phyloP scores from a whole-genome alignment of 108 stramenopile species.

The Conticribra guillardii region DNA sequence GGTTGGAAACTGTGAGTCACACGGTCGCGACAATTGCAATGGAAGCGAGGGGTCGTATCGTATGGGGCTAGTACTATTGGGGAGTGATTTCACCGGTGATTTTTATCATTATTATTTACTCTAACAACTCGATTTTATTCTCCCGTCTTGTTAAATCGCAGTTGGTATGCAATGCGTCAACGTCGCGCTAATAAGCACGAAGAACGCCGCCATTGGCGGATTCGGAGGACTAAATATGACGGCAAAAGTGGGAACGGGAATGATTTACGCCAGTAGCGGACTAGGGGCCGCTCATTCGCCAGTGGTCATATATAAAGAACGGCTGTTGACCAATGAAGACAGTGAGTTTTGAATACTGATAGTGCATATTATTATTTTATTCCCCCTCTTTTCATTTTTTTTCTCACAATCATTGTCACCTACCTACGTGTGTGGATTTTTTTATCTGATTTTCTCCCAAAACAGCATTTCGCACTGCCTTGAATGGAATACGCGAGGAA shows the following conservation, averaged over 20 bases:
- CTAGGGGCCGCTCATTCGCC: constrained; percentile 30
- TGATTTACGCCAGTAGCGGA: constrained; percentile 29
- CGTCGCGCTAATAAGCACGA: background rate
- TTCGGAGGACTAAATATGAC: background rate
- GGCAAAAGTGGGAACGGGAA: background rate
- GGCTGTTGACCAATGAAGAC: constrained; percentile 44
- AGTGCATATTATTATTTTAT: background rate
- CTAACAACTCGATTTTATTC: background rate
- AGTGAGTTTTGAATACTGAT: constrained; percentile 22
- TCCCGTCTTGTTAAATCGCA: background rate
- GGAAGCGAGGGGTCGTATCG: too few relatives aligned
- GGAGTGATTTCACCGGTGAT: background rate
- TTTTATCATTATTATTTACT: background rate
- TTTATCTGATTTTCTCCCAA: background rate
- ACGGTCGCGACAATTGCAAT: too few relatives aligned
- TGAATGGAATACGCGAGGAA: constrained; percentile 45
- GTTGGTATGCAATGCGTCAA: constrained; percentile 27
- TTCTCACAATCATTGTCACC: too few relatives aligned
- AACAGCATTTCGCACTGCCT: constrained; percentile 32
- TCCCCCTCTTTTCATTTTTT: background rate
- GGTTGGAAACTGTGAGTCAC: constrained; percentile 26
- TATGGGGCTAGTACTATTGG: too few relatives aligned
- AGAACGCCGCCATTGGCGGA: too few relatives aligned
- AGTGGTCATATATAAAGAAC: constrained; percentile 32
- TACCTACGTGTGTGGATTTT: background rate